Evolutionary conservation across 352 stramenopile species (phyloP).

Genomic region (Elongisporangium anandrum): DNA sequence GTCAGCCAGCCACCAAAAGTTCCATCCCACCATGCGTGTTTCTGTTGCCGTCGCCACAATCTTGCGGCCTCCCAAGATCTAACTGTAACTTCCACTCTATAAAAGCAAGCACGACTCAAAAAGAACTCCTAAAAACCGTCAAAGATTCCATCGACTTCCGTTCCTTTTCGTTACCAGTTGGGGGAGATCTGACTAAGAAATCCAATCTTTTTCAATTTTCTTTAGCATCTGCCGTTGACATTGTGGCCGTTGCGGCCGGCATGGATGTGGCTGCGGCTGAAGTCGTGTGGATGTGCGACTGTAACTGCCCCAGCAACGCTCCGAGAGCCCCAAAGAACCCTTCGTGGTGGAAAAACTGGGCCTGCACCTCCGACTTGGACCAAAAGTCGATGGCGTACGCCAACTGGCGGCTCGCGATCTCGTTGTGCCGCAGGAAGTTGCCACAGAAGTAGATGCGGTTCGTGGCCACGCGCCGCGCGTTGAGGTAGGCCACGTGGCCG

Average conservation of each 20-base stretch:
- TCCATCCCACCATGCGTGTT: neutral
- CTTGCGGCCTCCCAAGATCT: neutral
- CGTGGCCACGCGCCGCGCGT: slow-evolving; percentile 91
- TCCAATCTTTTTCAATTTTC: neutral
- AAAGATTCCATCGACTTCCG: neutral
- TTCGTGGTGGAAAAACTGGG: slow-evolving; percentile 93
- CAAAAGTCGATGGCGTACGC: slow-evolving; percentile 97
- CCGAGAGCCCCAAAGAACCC: slow-evolving; percentile 97
- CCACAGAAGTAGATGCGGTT: slow-evolving; percentile 94
- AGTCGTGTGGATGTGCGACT: slow-evolving; percentile 1
- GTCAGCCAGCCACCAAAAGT: neutral
- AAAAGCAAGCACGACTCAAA: neutral
- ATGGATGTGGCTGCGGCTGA: neutral
- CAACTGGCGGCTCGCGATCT: slow-evolving; percentile 87
- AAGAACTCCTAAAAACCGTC: neutral
- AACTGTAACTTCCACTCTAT: neutral
- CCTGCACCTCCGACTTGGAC: slow-evolving; percentile 89
- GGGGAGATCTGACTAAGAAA: neutral
- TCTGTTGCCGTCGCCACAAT: neutral
- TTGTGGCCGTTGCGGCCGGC: neutral
- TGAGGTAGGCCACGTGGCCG: slow-evolving; percentile 93
- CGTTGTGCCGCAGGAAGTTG: slow-evolving; percentile 97
- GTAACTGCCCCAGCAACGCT: slow-evolving; percentile 80
- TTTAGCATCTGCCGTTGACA: neutral
- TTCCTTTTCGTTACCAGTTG: neutral